phyloP scores from a whole-genome alignment of 176 grass and related monocot genomes.

The Elaeis guineensis region DNA sequence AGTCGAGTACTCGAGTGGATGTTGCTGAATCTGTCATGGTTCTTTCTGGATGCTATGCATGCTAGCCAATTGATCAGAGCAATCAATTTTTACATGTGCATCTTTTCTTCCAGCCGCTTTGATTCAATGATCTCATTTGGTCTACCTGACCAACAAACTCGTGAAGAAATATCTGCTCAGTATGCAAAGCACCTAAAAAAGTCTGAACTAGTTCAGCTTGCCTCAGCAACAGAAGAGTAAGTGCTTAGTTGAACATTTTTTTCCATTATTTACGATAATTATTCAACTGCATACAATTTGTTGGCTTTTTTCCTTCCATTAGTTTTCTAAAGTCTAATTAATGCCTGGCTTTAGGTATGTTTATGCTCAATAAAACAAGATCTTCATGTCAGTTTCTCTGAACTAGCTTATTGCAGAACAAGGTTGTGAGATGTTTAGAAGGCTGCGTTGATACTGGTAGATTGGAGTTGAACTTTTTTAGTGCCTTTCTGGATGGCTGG shows the following conservation, averaged over 20 bases:
- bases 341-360: too few species aligned
- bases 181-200: constrained; percentile 86
- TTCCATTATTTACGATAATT: too few species aligned
- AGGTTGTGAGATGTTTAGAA: too few species aligned
- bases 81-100: background rate
- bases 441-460: too few species aligned
- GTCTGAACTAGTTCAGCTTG: constrained; percentile 58
- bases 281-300: too few species aligned
- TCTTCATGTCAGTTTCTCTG: too few species aligned
- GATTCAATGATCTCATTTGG: constrained; percentile 81
- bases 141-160: constrained; percentile 70
- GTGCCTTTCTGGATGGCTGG: too few species aligned
- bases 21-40: background rate
- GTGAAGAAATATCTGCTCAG: constrained; percentile 64
- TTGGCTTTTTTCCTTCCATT: background rate
- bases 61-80: too few species aligned
- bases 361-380: too few species aligned
- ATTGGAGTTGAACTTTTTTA: too few species aligned
- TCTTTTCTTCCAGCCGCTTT: constrained; percentile 72
- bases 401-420: too few species aligned
- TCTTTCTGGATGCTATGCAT: constrained; percentile 1
- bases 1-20: background rate
- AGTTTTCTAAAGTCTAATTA: constrained; percentile 3
- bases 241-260: constrained; percentile 6
- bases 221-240: constrained; percentile 78